Conservation (phyloP, 106 monocot genomes). For the Dioscorea zingiberensis region DNA sequence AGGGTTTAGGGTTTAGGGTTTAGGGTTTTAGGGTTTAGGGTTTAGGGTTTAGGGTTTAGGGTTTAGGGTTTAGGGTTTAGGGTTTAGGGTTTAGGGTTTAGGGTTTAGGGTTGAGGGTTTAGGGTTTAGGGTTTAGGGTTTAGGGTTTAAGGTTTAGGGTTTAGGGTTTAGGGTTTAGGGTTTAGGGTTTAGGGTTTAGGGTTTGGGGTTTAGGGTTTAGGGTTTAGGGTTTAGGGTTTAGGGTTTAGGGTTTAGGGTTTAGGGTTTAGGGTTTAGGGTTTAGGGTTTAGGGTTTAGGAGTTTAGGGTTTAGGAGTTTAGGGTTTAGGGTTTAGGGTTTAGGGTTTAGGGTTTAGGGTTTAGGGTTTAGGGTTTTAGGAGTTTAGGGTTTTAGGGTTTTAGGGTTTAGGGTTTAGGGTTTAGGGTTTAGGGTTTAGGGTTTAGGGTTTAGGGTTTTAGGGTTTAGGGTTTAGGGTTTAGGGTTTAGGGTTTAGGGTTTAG, state of each 20-base stretch:
- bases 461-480: conserved; percentile 11
- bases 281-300: conserved; percentile 1
- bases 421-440: neutral
- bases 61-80: neutral
- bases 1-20: neutral
- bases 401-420: conserved; percentile 6
- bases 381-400: conserved; percentile 9
- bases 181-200: neutral
- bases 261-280: conserved; percentile 15
- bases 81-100: neutral
- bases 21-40: neutral
- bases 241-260: conserved; percentile 20
- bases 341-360: conserved; percentile 14
- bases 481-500: neutral
- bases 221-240: neutral
- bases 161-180: conserved; percentile 19
- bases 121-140: neutral
- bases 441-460: conserved; percentile 15
- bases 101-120: neutral
- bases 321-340: conserved; percentile 4
- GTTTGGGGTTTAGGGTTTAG: neutral
- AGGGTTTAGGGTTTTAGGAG: conserved; percentile 21
- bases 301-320: conserved; percentile 11
- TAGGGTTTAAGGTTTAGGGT: neutral
- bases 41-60: neutral